A percentile compares a stretch with the other conserved stretches of the same genome.
Conservation (phyloP, 2,329 filamentous ascomycete species). For the Pezicula carpinea region DNA sequence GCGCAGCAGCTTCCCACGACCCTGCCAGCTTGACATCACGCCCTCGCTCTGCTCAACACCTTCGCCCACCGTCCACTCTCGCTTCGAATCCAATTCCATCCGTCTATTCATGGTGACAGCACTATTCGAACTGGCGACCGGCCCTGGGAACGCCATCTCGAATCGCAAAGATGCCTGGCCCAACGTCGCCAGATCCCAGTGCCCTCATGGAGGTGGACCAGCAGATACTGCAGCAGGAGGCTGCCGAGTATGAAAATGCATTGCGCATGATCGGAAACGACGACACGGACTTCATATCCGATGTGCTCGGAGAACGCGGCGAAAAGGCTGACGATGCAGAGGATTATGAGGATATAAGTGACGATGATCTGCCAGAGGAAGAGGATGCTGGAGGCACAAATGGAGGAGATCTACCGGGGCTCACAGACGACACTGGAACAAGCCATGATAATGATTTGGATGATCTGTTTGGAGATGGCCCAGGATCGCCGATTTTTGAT, state of each 20-base stretch:
- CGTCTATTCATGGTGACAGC: constrained; percentile 1
- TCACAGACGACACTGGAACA: constrained; percentile 54
- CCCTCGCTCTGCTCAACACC: no score
- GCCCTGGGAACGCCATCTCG: constrained; percentile 4
- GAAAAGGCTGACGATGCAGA: constrained; percentile 91
- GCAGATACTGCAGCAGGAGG: neutral
- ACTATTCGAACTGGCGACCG: constrained; percentile 4
- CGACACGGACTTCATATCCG: neutral
- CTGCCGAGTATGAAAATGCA: neutral
- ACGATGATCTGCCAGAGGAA: constrained; percentile 85
- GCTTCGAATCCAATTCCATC: neutral
- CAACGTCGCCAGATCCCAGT: neutral
- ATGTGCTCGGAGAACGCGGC: constrained; percentile 41
- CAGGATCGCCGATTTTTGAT: constrained; percentile 23
- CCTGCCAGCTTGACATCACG: no score
- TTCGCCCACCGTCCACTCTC: neutral
- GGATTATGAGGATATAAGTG: constrained; percentile 86
- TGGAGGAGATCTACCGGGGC: constrained; percentile 21
- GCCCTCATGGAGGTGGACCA: neutral
- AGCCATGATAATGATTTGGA: constrained; percentile 47
- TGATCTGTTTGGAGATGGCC: constrained; percentile 64
- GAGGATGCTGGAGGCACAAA: constrained; percentile 41
- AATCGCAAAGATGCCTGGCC: constrained; percentile 14
- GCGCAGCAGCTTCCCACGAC: no score
- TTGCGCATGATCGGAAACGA: neutral